Base-by-base conservation (phyloP, 306 rosid species). In the Echinosophora koreensis region DNA sequence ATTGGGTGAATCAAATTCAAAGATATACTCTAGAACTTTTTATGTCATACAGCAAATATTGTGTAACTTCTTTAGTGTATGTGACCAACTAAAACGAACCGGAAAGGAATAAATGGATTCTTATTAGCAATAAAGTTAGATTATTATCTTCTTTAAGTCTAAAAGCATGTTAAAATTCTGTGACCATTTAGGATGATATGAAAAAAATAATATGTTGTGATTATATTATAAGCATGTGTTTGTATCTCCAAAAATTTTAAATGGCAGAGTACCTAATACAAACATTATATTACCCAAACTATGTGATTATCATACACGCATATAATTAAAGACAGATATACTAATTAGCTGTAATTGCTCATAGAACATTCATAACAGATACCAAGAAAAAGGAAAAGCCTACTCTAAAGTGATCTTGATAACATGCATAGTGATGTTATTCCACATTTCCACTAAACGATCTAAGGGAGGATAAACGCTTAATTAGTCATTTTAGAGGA, bases 51-150 rank as follows among this genome's bases (percentile, higher is more conserved):
- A 30, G 28, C 39, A 65, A 76, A 56, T 38, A 8, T 41, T 50
- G 12, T 49, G 17, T 27, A 35, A 69, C 35, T 34, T 69, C 64
- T 52, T 34, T 50, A 39, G 49, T 58, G 60, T 22, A 78, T 68
- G 34, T 13, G 22, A 67, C 57, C 46, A 72, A 32, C 70, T 67
- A 72, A 16, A 73, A 62, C 10, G 49, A n/a, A 35, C n/a, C 37
- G 11, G 34, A 64, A 75, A 56, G 58, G 11, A 38, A 66, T 3
- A 49, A 42, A 69, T 5, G 14, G 13, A 41, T 15, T 38, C 72
- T 30, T 50, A 52, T 3, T 5, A 10, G 70, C 27, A 27, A 52
- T 6, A 69, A 35, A 78, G 56, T 65, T 51, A 27, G 44, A 63
- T 8, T 11, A 54, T 35, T 32, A 62, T 77, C 58, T 44, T 8